These are phyloP conservation scores for Xylaria telfairii DNA, from an alignment of 495 filamentous ascomycete genomes.

Conservation along the genomic window DNA sequence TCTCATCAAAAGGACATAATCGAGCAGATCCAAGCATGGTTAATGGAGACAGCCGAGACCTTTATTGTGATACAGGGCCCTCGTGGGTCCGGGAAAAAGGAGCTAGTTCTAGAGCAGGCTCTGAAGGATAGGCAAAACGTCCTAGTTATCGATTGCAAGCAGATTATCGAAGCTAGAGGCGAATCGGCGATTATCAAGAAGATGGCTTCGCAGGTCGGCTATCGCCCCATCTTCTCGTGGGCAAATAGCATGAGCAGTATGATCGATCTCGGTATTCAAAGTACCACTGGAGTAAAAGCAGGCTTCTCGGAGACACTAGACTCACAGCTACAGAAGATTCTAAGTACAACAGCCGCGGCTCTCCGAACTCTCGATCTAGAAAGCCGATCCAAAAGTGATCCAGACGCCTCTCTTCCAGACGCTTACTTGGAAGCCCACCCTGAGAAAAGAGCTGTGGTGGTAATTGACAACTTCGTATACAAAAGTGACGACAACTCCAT, in stretches of 20 bases:
- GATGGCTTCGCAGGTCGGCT: constrained; percentile 85
- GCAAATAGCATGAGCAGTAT: constrained; percentile 93
- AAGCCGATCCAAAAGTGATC: constrained; percentile 69
- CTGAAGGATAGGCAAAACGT: constrained; percentile 78
- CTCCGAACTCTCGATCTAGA: constrained; percentile 78
- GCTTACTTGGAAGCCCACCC: constrained; percentile 93
- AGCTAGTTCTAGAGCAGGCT: constrained; percentile 84
- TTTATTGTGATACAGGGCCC: constrained; percentile 96
- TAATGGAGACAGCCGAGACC: constrained; percentile 84
- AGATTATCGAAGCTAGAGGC: constrained; percentile 88
- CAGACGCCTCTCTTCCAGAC: constrained; percentile 75
- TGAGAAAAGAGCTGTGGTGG: constrained; percentile 80
- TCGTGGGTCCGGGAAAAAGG: constrained; percentile 87
- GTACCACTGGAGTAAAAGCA: constrained; percentile 91
- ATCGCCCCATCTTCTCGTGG: constrained; percentile 93
- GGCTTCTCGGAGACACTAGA: constrained; percentile 96
- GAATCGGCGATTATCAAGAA: constrained; percentile 86
- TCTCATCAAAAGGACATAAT: constrained; percentile 84
- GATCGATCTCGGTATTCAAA: constrained; percentile 89
- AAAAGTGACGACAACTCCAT: constrained; percentile 73
- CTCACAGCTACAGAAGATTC: constrained; percentile 88
- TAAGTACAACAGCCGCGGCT: constrained; percentile 82
- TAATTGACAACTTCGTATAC: constrained; percentile 94
- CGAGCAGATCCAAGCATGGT: constrained; percentile 80
- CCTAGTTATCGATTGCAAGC: constrained; percentile 92